These are phyloP conservation scores for Ceratocystiopsis brevicomis DNA, from an alignment of 2,329 filamentous ascomycete species.

Conservation along the genomic window DNA sequence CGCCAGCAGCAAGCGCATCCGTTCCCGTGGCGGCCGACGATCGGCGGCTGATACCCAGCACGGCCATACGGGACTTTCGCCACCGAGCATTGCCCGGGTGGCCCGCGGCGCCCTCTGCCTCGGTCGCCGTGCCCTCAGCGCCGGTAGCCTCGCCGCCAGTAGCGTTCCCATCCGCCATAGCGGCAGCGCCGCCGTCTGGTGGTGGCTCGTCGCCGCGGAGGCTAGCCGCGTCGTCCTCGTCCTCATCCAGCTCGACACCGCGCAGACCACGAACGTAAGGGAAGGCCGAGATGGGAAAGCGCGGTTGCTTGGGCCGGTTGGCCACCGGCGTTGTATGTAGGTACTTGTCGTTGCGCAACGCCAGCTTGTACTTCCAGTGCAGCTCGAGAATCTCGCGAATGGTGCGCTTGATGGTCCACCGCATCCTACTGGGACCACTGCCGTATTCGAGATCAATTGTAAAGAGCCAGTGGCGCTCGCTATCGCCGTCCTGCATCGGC, in stretches of 20 bases:
- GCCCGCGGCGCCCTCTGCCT: constrained; percentile 35
- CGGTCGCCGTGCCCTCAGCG: constrained; percentile 47
- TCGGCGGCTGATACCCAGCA: constrained; percentile 34
- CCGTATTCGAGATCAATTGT: constrained; percentile 90
- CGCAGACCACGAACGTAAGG: constrained; percentile 72
- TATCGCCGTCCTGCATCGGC: constrained; percentile 43
- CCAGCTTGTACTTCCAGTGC: constrained; percentile 82
- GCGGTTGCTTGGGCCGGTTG: constrained; percentile 59
- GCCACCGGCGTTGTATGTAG: constrained; percentile 50
- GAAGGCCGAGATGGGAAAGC: constrained; percentile 76
- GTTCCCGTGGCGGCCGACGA: constrained; percentile 21
- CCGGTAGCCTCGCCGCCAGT: constrained; percentile 31
- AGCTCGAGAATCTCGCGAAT: constrained; percentile 82
- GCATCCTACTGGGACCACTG: constrained; percentile 87
- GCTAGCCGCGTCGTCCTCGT: constrained; percentile 41
- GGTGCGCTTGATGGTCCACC: constrained; percentile 79
- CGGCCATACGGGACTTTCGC: constrained; percentile 27
- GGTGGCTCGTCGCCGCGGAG: constrained; percentile 18
- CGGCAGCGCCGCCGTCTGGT: background rate
- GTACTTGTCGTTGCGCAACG: constrained; percentile 67
- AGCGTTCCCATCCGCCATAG: constrained; percentile 11
- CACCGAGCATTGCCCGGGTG: no score
- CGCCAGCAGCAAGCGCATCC: no score
- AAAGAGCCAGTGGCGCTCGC: constrained; percentile 63
- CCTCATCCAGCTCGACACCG: constrained; percentile 51